These are phyloP conservation scores for Fusarium domesticum DNA, from an alignment of 2,329 filamentous ascomycete species.

Conservation along the genomic window DNA sequence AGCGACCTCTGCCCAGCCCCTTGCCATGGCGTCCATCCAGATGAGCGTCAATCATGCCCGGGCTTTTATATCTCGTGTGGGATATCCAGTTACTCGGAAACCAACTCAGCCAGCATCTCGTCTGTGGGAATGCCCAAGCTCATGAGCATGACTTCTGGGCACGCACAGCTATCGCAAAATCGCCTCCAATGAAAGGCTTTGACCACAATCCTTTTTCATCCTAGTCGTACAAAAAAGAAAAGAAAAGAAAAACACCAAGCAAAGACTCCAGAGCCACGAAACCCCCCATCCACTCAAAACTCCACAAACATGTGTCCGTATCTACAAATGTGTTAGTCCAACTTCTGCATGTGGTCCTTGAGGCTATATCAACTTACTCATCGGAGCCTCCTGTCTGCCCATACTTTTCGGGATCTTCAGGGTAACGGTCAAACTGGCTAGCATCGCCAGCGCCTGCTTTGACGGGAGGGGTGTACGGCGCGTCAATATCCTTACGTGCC, in stretches of 20 bases:
- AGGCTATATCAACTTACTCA: conserved; percentile 62
- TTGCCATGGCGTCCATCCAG: too few relatives aligned
- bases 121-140: too few relatives aligned
- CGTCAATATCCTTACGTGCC: conserved; percentile 94
- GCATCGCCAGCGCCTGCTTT: conserved; percentile 91
- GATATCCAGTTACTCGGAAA: too few relatives aligned
- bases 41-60: too few relatives aligned
- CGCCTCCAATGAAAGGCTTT: neutral
- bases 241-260: conserved; percentile 11
- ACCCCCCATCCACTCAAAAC: conserved; percentile 51
- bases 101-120: too few relatives aligned
- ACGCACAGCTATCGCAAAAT: neutral
- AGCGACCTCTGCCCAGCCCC: too few relatives aligned
- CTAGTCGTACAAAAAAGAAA: conserved; percentile 19
- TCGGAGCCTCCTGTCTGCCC: conserved; percentile 69
- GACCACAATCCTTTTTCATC: conserved; percentile 3
- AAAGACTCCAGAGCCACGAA: conserved; percentile 10
- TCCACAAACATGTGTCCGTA: conserved; percentile 73
- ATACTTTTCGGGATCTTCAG: conserved; percentile 93
- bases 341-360: neutral
- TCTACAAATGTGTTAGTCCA: conserved; percentile 41
- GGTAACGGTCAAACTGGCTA: conserved; percentile 97
- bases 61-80: too few relatives aligned
- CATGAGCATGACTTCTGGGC: too few relatives aligned
- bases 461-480: conserved; percentile 94